Evolutionary conservation across 768 basidiomycete species (phyloP).

Genomic region (Mycena sanguinolenta): DNA sequence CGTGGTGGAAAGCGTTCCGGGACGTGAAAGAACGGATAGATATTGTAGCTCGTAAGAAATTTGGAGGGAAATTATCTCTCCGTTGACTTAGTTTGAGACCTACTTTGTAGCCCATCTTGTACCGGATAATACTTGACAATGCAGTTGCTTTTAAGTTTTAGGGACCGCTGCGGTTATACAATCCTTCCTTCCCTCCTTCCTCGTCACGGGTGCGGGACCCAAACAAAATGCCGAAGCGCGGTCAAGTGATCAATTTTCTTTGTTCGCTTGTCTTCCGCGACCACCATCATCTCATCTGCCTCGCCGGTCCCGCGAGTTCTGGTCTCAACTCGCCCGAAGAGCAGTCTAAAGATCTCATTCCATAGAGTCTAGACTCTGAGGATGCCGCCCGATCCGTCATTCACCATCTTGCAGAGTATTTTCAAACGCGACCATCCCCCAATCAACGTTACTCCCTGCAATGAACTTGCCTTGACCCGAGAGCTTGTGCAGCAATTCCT

Average conservation of each 20-base stretch:
- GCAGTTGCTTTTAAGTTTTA: conserved; percentile 2
- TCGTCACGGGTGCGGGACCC: too few relatives aligned
- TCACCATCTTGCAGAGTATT: conserved; percentile 49
- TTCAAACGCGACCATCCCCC: conserved; percentile 42
- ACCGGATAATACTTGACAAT: not conserved
- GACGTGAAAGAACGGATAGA: conserved; percentile 79
- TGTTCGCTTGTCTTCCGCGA: not conserved
- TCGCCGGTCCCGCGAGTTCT: not conserved
- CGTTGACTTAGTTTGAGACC: conserved; percentile 62
- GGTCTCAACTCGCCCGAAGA: too few relatives aligned
- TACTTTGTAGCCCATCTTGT: conserved; percentile 37
- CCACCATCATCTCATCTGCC: too few relatives aligned
- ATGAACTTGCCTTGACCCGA: conserved; percentile 44
- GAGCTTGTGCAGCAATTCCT: conserved; percentile 47
- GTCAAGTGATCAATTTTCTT: conserved; percentile 20
- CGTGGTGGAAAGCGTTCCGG: conserved; percentile 88
- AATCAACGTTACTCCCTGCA: conserved; percentile 46
- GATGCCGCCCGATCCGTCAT: conserved; percentile 22
- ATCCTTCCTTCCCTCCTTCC: too few relatives aligned
- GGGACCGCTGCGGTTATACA: too few relatives aligned
- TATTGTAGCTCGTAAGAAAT: conserved; percentile 71
- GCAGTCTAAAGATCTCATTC: too few relatives aligned
- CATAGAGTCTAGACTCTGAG: not conserved
- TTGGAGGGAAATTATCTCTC: conserved; percentile 79
- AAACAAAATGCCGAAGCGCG: not conserved